Evolutionary conservation across 2,329 filamentous ascomycete genomes (phyloP).

Genomic region (Monosporascus cannonballus): DNA sequence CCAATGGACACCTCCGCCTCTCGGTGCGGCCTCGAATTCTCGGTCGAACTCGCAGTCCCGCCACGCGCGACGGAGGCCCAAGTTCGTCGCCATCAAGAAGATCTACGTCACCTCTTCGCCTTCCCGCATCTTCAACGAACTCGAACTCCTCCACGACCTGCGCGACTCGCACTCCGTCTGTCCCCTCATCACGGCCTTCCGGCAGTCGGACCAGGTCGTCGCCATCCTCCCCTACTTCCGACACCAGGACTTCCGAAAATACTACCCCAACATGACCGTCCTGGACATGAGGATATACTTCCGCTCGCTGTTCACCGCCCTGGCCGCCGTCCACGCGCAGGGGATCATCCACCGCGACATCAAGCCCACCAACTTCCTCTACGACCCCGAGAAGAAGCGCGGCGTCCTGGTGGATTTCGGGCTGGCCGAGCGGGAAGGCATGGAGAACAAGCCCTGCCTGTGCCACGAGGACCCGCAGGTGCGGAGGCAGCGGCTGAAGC

Average conservation of each 20-base stretch:
- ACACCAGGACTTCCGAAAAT: slow-evolving; percentile 89
- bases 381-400: slow-evolving; percentile 71
- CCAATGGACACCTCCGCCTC: slow-evolving; percentile 62
- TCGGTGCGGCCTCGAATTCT: slow-evolving; percentile 43
- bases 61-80: slow-evolving; percentile 45
- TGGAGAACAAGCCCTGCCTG: slow-evolving; percentile 73
- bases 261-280: slow-evolving; percentile 86
- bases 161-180: slow-evolving; percentile 80
- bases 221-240: slow-evolving; percentile 93
- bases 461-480: slow-evolving; percentile 62
- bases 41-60: slow-evolving; percentile 31
- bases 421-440: slow-evolving; percentile 79
- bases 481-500: slow-evolving; percentile 54
- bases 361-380: slow-evolving; percentile 96
- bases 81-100: slow-evolving; percentile 96
- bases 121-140: slow-evolving; percentile 87
- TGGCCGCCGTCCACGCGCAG: slow-evolving; percentile 75
- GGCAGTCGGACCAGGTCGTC: slow-evolving; percentile 88
- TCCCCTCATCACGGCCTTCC: slow-evolving; percentile 94
- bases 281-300: slow-evolving; percentile 87
- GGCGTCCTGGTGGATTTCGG: slow-evolving; percentile 98
- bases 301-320: slow-evolving; percentile 76
- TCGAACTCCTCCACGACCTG: slow-evolving; percentile 86
- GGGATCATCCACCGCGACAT: slow-evolving; percentile 91
- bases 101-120: slow-evolving; percentile 98